Evolutionary conservation across 1,284 basidiomycete species (phyloP), one percentile per base, ranked within the genome.

Genomic region (Austroboletus novae-zelandiae): DNA sequence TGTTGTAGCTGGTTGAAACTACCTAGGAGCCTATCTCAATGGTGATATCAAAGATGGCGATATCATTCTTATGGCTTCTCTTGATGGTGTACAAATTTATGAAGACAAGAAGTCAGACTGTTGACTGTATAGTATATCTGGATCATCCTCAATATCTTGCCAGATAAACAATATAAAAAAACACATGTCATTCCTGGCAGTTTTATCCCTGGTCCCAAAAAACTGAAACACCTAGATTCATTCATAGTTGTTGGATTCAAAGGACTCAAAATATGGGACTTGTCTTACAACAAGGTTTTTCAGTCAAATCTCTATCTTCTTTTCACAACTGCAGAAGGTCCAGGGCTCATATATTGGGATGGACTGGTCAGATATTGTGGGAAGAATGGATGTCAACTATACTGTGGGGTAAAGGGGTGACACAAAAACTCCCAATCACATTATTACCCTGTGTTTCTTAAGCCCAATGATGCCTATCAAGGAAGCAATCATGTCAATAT

Each of bases 201-300:
- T 0, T 46, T 46, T 20, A 46, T 50, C n/a, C 48, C 34, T 14
- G 49, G 49, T 1, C 44, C 18, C 0, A 31, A 46, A 1, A 46
- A 45, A 17, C 40, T 43, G 4, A 41, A 37, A 17, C 36, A 50
- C 6, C 1, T 54, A 1, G 32, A 54, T 15, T 54, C 37, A 0
- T 54, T 47, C 15, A 29, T 53, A 0, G n/a, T 42, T 9, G n/a
- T 32, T 4, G 36, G 49, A 5, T 48, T 1, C 51, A 51, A 52
- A 10, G 47, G 47, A 0, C 43, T 52, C 1, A 5, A 11, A 1
- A 48, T 52, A 2, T 52, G 51, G 51, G 34, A 52, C 14, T 35
- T 14, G 5, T 10, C 15, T 15, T 9, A 14, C 5, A 35, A 35
- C 14, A 15, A 7, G 5, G 15, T n/a, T 13, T 9, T 35, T n/a